Base-by-base conservation (phyloP, 2,329 filamentous ascomycete genomes). In the Pestalotiopsis sp. region DNA sequence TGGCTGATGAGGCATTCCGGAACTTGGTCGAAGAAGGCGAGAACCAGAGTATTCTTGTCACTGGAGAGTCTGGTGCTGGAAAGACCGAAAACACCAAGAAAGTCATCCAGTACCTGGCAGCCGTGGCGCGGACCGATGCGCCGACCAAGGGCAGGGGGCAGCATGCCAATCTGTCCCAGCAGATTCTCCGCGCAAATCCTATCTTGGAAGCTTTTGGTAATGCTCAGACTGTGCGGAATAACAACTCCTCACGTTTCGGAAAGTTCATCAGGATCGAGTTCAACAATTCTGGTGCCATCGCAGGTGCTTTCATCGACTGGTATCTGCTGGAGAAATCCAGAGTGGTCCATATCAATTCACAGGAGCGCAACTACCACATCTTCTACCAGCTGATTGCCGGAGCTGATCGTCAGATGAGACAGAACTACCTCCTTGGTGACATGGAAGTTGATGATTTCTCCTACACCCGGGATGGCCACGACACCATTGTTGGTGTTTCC, bases 21-120 rank as follows among this genome's bases (percentile, higher is more conserved):
- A 98, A 97, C 76, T 84, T 99, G 39, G 94, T 99, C 0, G 95
- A 98, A 66, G 96, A 98, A 80, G 95, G 95, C 56, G 87, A 94
- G 73, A 98, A 99, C 75, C 96, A 99, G 82, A 98, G 95, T 76
- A 99, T 99, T 75, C 85, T 99, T 66, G 97, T 99, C 25, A 99
- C 96, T 2, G 96, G 96, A 81, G 96, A 99, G 83, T 99, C 96
- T 20, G 96, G 96, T 78, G 96, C 96, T 41, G 96, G 96, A 74
- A 99, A 99, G 83, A 99, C 96, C 0, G 96, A 99, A 79, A 99
- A 99, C 78, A 99, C 96, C 17, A 99, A 99, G 79, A 99, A 99
- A 80, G 96, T 99, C 74, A 99, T 99, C 67, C 97, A 99, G 76
- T 99, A 99, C 77, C 89, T 99, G 58, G 96, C 96, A 14, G 94